Conservation (phyloP, 2,329 filamentous ascomycete genomes). For the Coleophoma eucalyptorum region DNA sequence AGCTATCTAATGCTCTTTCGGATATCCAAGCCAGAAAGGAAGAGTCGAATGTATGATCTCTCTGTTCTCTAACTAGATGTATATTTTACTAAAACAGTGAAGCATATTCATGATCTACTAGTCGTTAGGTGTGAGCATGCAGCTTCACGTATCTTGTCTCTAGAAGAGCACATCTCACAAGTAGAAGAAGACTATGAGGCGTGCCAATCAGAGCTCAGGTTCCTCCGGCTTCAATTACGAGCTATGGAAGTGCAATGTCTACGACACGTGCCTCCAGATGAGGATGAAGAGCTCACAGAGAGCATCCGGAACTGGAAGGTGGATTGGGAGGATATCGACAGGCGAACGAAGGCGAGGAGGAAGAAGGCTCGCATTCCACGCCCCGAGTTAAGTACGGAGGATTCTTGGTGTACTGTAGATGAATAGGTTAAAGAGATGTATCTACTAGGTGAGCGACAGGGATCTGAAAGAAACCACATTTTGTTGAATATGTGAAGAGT, state of each 20-base stretch:
- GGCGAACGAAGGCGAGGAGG: slow-evolving; percentile 23
- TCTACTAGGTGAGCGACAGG: not conserved
- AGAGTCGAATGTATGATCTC: slow-evolving; percentile 49
- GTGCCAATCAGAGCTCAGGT: slow-evolving; percentile 56
- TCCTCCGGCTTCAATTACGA: slow-evolving; percentile 58
- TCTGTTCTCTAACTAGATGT: not conserved
- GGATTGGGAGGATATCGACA: slow-evolving; percentile 52
- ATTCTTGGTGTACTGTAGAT: not conserved
- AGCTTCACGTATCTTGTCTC: slow-evolving; percentile 52
- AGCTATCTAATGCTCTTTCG: slow-evolving; percentile 44
- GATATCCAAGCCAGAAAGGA: slow-evolving; percentile 52
- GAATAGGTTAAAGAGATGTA: not conserved
- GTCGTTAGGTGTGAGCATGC: slow-evolving; percentile 54
- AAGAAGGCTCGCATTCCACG: slow-evolving; percentile 1
- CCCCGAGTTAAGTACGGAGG: not conserved
- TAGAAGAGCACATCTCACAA: slow-evolving; percentile 54
- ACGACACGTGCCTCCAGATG: slow-evolving; percentile 40
- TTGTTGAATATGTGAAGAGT: too few relatives aligned
- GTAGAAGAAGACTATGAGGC: slow-evolving; percentile 55
- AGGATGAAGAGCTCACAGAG: slow-evolving; percentile 52
- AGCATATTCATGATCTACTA: slow-evolving; percentile 61
- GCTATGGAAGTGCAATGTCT: slow-evolving; percentile 57
- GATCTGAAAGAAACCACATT: not conserved
- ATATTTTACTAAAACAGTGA: slow-evolving; percentile 8
- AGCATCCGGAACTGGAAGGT: slow-evolving; percentile 60